A percentile compares a stretch with the other conserved stretches of the same genome.
phyloP scores from a whole-genome alignment of 805 yeast species.

The Suhomyces xylopsoci region DNA sequence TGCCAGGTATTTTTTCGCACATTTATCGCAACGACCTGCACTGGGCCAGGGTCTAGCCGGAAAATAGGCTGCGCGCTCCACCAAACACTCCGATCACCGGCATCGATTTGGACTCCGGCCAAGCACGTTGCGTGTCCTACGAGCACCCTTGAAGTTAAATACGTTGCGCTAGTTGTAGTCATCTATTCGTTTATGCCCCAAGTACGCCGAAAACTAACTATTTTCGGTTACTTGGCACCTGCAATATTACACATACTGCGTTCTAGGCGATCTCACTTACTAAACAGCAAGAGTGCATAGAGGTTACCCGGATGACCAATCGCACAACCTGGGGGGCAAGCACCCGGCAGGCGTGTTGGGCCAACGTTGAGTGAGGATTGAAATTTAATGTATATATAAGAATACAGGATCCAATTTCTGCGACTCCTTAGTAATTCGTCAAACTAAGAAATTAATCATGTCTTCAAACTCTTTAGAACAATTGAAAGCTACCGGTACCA shows the following conservation, averaged over 20 bases:
- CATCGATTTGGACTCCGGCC: not conserved
- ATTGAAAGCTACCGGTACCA: slow-evolving; percentile 92
- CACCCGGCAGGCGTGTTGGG: not conserved
- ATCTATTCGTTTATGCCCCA: not conserved
- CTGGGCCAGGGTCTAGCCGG: not conserved
- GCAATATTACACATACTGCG: not conserved
- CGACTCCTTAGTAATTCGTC: not conserved
- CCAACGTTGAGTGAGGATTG: not conserved
- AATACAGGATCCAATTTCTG: not conserved
- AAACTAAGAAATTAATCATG: not conserved
- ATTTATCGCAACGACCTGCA: not conserved
- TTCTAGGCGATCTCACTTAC: slow-evolving; percentile 1
- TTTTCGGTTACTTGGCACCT: not conserved
- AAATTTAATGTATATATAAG: not conserved
- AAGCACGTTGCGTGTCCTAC: not conserved
- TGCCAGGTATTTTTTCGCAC: not conserved
- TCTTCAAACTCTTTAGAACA: slow-evolving; percentile 72
- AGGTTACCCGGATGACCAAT: slow-evolving; percentile 1
- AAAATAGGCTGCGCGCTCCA: not conserved
- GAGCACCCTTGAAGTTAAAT: not conserved
- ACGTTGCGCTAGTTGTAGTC: not conserved
- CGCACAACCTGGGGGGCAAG: not conserved
- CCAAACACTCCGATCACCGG: not conserved
- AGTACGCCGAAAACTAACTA: not conserved
- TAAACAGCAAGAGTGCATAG: not conserved